Percentiles rank a stretch among this genome's conserved stretches.
Conservation (phyloP, 306 rosid species). For the Glycine latifolia region DNA sequence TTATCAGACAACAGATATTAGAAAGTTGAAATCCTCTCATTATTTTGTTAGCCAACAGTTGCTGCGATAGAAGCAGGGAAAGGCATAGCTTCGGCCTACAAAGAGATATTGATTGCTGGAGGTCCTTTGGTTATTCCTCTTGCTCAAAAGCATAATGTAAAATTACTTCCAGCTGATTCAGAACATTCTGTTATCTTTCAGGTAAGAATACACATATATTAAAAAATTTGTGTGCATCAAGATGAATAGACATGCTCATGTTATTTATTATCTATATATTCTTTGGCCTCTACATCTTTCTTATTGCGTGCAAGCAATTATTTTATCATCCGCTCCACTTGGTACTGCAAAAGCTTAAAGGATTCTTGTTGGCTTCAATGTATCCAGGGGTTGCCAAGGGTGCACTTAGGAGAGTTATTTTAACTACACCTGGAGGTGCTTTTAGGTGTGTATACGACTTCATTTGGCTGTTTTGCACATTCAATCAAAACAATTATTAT, state of each 20-base stretch:
- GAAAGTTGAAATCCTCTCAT: constrained; percentile 53
- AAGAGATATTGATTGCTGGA: constrained; percentile 97
- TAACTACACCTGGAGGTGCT: constrained; percentile 98
- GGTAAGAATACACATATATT: constrained; percentile 54
- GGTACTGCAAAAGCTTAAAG: constrained; percentile 41
- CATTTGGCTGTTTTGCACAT: constrained; percentile 30
- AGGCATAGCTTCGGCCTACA: constrained; percentile 98
- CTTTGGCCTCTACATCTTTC: constrained; percentile 23
- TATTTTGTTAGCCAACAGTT: constrained; percentile 83
- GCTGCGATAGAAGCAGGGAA: constrained; percentile 99
- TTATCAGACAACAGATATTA: constrained; percentile 34
- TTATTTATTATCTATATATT: constrained; percentile 4
- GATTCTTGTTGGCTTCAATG: constrained; percentile 65
- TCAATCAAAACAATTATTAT: not conserved
- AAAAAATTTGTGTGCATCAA: constrained; percentile 20
- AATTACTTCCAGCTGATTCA: constrained; percentile 98
- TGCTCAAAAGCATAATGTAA: constrained; percentile 89
- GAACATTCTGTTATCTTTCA: constrained; percentile 99
- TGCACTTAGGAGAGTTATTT: constrained; percentile 82
- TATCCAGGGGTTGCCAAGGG: constrained; percentile 91
- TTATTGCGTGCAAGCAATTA: constrained; percentile 17
- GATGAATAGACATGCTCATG: constrained; percentile 15
- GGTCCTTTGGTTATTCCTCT: constrained; percentile 99
- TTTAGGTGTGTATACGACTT: constrained; percentile 65
- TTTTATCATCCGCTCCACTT: constrained; percentile 20